These are phyloP conservation scores for Cercophora newfieldiana DNA, from an alignment of 495 filamentous ascomycete species.

Conservation along the genomic window DNA sequence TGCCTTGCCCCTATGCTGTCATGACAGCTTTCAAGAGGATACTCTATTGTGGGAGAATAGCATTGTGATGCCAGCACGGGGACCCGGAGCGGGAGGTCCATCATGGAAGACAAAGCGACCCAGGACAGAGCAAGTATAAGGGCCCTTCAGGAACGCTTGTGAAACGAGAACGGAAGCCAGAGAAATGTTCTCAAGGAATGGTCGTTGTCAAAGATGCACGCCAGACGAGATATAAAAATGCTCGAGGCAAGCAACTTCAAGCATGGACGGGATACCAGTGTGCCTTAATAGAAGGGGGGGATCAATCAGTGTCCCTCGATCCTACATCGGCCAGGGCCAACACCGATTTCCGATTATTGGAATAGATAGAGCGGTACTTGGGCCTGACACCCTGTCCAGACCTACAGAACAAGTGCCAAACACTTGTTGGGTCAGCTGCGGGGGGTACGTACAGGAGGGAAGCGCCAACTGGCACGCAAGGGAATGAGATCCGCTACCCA, in stretches of 20 bases:
- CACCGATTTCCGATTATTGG: slow-evolving; percentile 19
- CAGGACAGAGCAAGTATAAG: slow-evolving; percentile 18
- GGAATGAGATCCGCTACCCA: slow-evolving; percentile 25
- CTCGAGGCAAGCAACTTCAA: slow-evolving; percentile 13
- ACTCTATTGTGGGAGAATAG: slow-evolving; percentile 28
- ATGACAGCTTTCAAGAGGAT: slow-evolving; percentile 21
- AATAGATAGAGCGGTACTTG: slow-evolving; percentile 14
- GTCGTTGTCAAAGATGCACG: slow-evolving; percentile 32
- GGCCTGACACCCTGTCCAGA: slow-evolving; percentile 20
- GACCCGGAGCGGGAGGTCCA: slow-evolving; percentile 30
- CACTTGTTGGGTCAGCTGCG: slow-evolving; percentile 16
- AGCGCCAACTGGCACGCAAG: slow-evolving; percentile 45
- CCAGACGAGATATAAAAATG: slow-evolving; percentile 39
- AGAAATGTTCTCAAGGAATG: slow-evolving; percentile 55
- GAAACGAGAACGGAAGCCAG: slow-evolving; percentile 53
- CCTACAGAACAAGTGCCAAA: slow-evolving; percentile 13
- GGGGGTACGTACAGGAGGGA: not conserved
- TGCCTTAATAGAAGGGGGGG: slow-evolving; percentile 27
- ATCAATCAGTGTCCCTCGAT: not conserved
- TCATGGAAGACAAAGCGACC: slow-evolving; percentile 19
- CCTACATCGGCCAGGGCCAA: slow-evolving; percentile 20
- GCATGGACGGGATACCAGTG: slow-evolving; percentile 24
- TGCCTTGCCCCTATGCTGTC: slow-evolving; percentile 34
- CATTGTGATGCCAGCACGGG: slow-evolving; percentile 31
- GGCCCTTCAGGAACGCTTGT: slow-evolving; percentile 1